Evolutionary conservation across 1,139 yeast genomes (phyloP), one percentile per base, ranked within the genome.

Genomic region (Candida buenavistaensis): DNA sequence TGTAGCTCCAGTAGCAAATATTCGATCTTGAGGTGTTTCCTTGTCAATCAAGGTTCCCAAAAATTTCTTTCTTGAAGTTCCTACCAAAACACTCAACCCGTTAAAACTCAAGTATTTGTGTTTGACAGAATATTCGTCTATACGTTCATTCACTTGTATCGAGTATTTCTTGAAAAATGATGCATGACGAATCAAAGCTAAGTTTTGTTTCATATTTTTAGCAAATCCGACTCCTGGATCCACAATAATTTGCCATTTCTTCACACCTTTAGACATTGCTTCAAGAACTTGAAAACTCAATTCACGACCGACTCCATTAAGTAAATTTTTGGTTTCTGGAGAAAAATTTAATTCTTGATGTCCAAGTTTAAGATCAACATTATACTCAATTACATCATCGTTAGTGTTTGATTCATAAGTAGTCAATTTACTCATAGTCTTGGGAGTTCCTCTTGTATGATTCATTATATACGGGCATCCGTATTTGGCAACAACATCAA

Each of bases 171-270:
- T 80, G 50, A 84, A 57, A n/a, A 59, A 45, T 4, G 80, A 70
- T 3, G 84, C 71, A 37, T 80, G 68, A 39, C 79, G 74, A 19
- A 92, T 68, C 1, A 89, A 49, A 9, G 73, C 70, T 28, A 90
- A 49, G 55, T 90, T 92, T 51, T 90, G 96, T 7, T 57, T 47
- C 28, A 73, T 51, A 36, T 71, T 72, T 55, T 92, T 92, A 14
- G 97, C 97, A 62, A 92, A 92, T 2, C 98, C 98, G 35, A 92
- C 62, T 1, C 98, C 98, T 0, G 99, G 98, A 57, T 92, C 99
- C 9, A 89, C 54, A 12, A 94, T 80, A 2, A 92, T 64, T 59
- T 92, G 97, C 96, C 97, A 92, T 55, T 94, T 79, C 39, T 71
- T 70, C 1, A 92, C 78, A 1, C 96, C 96, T 0, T 62, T 62